Conservation (phyloP, 805 yeast genomes). For the Saccharomycopsis fibuligera region DNA sequence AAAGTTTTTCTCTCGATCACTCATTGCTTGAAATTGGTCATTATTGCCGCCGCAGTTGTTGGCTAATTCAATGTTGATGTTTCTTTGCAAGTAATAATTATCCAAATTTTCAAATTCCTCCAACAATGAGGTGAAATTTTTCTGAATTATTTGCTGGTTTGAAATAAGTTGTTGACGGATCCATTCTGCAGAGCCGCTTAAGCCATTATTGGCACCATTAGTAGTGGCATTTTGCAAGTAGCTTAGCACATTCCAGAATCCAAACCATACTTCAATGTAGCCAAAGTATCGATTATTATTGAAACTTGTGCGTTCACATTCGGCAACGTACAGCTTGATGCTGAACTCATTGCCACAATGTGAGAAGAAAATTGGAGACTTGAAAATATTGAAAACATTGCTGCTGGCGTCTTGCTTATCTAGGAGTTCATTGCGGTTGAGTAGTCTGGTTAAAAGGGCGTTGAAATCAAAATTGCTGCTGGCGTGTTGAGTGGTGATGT, state of each 20-base stretch:
- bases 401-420: neutral
- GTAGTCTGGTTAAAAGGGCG: neutral
- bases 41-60: neutral
- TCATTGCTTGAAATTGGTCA: neutral
- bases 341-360: constrained; percentile 11
- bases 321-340: constrained; percentile 10
- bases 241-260: constrained; percentile 8
- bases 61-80: constrained; percentile 15
- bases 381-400: neutral
- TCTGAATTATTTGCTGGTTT: neutral
- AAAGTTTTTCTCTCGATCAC: neutral
- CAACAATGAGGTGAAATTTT: neutral
- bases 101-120: constrained; percentile 20
- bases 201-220: too few species aligned
- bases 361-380: constrained; percentile 8
- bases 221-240: too few species aligned
- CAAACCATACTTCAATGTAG: constrained; percentile 12
- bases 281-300: constrained; percentile 17
- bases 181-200: too few species aligned
- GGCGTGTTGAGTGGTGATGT: too few species aligned
- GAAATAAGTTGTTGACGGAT: neutral
- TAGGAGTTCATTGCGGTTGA: neutral
- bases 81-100: constrained; percentile 17
- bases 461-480: neutral
- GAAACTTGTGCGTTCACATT: constrained; percentile 7